Conservation (phyloP, 2,329 filamentous ascomycete genomes). For the Trichoderma guizhouense region DNA sequence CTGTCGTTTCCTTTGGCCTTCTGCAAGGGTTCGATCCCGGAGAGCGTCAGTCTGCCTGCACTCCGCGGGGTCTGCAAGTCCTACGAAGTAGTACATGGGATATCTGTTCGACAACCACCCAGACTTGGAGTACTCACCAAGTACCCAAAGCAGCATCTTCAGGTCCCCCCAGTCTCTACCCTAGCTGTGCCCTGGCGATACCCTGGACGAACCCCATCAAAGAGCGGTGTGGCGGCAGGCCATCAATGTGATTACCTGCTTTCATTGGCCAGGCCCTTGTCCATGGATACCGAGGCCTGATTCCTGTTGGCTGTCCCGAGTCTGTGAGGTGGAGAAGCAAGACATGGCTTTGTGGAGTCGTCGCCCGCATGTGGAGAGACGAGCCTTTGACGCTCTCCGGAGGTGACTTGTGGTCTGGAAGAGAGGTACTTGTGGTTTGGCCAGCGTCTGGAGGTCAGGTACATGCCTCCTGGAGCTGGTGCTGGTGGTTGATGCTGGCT, state of each 20-base stretch:
- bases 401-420: background rate
- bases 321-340: constrained; percentile 8
- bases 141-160: background rate
- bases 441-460: background rate
- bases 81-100: background rate
- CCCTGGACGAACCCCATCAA: constrained; percentile 11
- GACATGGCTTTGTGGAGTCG: constrained; percentile 3
- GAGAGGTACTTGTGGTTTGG: background rate
- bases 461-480: background rate
- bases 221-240: constrained; percentile 18
- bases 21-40: background rate
- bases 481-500: background rate
- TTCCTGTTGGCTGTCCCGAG: constrained; percentile 13
- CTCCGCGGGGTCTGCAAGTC: background rate
- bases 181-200: background rate
- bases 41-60: background rate
- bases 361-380: background rate
- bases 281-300: background rate
- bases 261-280: background rate
- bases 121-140: background rate
- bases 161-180: background rate
- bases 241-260: background rate
- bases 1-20: background rate
- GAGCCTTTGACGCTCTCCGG: background rate
- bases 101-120: background rate